Evolutionary conservation across 2,329 filamentous ascomycete species (phyloP).

Genomic region (Claviceps arundinis): DNA sequence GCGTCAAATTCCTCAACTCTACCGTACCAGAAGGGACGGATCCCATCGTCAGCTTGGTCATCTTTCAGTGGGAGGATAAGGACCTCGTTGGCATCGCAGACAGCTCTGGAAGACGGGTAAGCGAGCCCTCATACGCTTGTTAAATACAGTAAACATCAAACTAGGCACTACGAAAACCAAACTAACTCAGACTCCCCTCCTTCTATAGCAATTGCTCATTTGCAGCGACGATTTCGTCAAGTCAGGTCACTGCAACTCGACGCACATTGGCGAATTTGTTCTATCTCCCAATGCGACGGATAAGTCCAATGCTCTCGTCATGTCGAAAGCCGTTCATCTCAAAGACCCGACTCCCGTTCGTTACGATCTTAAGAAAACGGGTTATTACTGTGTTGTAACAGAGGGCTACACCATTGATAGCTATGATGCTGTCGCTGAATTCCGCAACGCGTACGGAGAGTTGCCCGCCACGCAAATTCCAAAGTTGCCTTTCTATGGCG

Average conservation of each 20-base stretch:
- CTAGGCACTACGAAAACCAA: neutral
- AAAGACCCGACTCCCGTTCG: slow-evolving; percentile 62
- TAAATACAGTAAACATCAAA: neutral
- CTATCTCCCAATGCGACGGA: slow-evolving; percentile 63
- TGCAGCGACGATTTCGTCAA: slow-evolving; percentile 63
- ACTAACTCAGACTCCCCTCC: neutral
- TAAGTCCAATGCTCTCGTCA: slow-evolving; percentile 55
- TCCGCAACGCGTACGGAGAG: slow-evolving; percentile 92
- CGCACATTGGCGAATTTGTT: slow-evolving; percentile 76
- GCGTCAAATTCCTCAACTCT: slow-evolving; percentile 59
- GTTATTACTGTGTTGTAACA: slow-evolving; percentile 89
- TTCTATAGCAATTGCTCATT: slow-evolving; percentile 35
- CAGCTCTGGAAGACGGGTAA: slow-evolving; percentile 33
- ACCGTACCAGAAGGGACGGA: slow-evolving; percentile 46
- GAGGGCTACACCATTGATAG: slow-evolving; percentile 52
- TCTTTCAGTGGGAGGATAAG: slow-evolving; percentile 91
- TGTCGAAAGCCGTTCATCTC: slow-evolving; percentile 70
- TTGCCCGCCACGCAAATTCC: slow-evolving; percentile 90
- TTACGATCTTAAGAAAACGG: slow-evolving; percentile 78
- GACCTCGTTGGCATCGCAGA: slow-evolving; percentile 59
- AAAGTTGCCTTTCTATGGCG: slow-evolving; percentile 94
- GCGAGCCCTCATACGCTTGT: slow-evolving; percentile 27
- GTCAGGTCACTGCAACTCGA: slow-evolving; percentile 56
- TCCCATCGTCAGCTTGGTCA: slow-evolving; percentile 67
- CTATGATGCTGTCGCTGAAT: slow-evolving; percentile 75